Conservation (phyloP, 352 stramenopile genomes). For the Globisporangium radiosum region DNA sequence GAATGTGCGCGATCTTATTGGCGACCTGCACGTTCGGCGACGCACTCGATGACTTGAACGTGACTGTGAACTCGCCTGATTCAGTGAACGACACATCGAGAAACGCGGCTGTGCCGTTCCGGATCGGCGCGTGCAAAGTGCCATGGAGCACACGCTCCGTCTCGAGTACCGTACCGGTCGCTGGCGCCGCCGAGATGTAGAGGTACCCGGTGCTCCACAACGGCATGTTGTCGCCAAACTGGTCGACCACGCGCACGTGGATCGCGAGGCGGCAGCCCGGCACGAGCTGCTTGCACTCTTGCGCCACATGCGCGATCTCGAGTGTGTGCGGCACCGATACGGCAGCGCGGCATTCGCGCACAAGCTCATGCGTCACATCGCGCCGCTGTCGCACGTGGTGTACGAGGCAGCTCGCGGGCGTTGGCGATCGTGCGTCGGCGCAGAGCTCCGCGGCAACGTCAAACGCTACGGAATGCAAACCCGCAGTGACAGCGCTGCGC, state of each 20-base stretch:
- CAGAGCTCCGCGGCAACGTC: conserved; percentile 28
- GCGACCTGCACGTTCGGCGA: conserved; percentile 3
- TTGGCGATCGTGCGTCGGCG: conserved; percentile 19
- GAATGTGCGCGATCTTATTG: conserved; percentile 34
- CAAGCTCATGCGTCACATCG: conserved; percentile 12
- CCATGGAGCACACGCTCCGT: conserved; percentile 5
- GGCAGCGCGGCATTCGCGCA: conserved; percentile 27
- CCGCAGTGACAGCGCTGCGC: conserved; percentile 18
- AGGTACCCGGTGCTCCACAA: conserved; percentile 20
- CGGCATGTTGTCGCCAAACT: conserved; percentile 43
- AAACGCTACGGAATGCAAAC: conserved; percentile 17
- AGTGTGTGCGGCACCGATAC: conserved; percentile 22
- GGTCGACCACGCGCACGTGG: conserved; percentile 35
- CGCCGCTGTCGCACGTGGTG: conserved; percentile 24
- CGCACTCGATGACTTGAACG: conserved; percentile 17
- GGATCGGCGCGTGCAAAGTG: conserved; percentile 13
- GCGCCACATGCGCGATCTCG: conserved; percentile 36
- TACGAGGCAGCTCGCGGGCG: conserved; percentile 35
- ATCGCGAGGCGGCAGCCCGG: conserved; percentile 36
- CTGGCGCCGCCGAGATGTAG: conserved; percentile 12
- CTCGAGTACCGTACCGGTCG: background rate
- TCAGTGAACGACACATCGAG: conserved; percentile 28
- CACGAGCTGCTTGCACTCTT: conserved; percentile 38
- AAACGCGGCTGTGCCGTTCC: conserved; percentile 36
- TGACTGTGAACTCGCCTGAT: conserved; percentile 36